These are phyloP conservation scores for Davidsoniella virescens DNA, from an alignment of 2,329 filamentous ascomycete genomes.

Conservation along the genomic window DNA sequence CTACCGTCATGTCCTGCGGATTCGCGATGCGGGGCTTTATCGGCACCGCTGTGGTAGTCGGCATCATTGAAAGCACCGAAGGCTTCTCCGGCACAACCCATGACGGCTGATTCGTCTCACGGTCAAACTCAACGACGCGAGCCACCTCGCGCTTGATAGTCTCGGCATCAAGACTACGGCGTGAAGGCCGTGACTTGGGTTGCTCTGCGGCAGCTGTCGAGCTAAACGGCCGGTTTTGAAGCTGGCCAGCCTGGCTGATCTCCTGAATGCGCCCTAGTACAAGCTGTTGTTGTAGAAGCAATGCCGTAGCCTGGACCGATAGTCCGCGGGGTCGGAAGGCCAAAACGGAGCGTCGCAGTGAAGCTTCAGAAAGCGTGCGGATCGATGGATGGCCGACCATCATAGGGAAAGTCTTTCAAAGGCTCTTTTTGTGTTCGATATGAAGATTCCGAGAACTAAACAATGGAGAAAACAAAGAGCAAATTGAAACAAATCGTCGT, in stretches of 20 bases:
- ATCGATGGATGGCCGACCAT: slow-evolving; percentile 8
- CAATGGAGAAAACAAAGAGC: background rate
- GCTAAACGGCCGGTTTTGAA: background rate
- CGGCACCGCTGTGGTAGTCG: slow-evolving; percentile 1
- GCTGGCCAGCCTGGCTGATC: background rate
- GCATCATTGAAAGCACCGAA: background rate
- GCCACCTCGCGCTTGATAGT: slow-evolving; percentile 10
- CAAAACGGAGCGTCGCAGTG: background rate
- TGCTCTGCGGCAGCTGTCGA: background rate
- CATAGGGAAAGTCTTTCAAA: background rate
- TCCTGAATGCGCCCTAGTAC: slow-evolving; percentile 8
- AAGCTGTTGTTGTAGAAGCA: slow-evolving; percentile 3
- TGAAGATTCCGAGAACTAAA: background rate
- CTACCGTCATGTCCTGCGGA: slow-evolving; percentile 3
- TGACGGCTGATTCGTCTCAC: slow-evolving; percentile 10
- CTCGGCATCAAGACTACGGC: background rate
- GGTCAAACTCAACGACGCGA: slow-evolving; percentile 10
- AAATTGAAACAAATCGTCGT: background rate
- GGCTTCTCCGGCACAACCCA: slow-evolving; percentile 11
- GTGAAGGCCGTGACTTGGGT: background rate
- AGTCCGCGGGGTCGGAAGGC: background rate
- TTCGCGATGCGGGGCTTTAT: background rate
- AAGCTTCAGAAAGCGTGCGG: slow-evolving; percentile 10
- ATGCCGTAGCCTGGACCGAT: background rate
- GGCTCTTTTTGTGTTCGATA: background rate